Evolutionary conservation across 2,329 filamentous ascomycete genomes (phyloP).

Genomic region (Alternaria sp.): DNA sequence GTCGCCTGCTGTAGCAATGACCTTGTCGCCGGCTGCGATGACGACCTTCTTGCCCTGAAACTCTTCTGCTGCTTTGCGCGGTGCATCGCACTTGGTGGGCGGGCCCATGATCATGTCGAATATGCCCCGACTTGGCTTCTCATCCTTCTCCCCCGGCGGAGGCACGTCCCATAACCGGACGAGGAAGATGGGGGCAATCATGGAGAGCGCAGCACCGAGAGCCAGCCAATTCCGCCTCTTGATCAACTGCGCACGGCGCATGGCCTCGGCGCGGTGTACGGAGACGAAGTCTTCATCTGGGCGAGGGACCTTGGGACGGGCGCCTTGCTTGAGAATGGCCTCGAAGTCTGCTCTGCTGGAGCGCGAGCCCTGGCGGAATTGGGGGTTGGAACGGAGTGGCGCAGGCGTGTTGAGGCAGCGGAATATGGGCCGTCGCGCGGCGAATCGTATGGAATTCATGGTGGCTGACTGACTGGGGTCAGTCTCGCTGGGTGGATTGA

Average conservation of each 20-base stretch:
- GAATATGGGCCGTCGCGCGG: slow-evolving; percentile 37
- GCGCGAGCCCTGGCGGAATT: slow-evolving; percentile 26
- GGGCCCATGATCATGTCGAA: slow-evolving; percentile 33
- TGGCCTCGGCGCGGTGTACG: slow-evolving; percentile 41
- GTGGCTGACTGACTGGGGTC: slow-evolving; percentile 12
- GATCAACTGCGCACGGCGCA: slow-evolving; percentile 35
- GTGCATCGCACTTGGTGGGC: slow-evolving; percentile 38
- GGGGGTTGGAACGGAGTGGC: slow-evolving; percentile 16
- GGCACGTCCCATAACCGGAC: slow-evolving; percentile 42
- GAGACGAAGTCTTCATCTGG: slow-evolving; percentile 40
- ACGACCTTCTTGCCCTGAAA: slow-evolving; percentile 64
- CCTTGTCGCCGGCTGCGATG: slow-evolving; percentile 68
- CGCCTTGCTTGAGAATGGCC: slow-evolving; percentile 15
- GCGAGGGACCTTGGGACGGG: slow-evolving; percentile 13
- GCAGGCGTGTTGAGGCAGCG: slow-evolving; percentile 33
- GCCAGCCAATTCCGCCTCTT: slow-evolving; percentile 42
- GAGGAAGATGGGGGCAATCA: slow-evolving; percentile 46
- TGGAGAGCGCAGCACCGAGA: slow-evolving; percentile 43
- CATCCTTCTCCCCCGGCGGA: slow-evolving; percentile 20
- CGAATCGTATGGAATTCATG: slow-evolving; percentile 41
- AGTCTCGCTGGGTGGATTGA: not conserved
- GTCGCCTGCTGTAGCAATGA: slow-evolving; percentile 52
- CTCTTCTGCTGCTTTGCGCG: slow-evolving; percentile 40
- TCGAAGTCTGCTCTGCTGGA: slow-evolving; percentile 21
- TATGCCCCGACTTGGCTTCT: slow-evolving; percentile 29